Base-by-base conservation (phyloP, 495 filamentous ascomycete genomes). In the Lasiosphaeriaceae sp. region DNA sequence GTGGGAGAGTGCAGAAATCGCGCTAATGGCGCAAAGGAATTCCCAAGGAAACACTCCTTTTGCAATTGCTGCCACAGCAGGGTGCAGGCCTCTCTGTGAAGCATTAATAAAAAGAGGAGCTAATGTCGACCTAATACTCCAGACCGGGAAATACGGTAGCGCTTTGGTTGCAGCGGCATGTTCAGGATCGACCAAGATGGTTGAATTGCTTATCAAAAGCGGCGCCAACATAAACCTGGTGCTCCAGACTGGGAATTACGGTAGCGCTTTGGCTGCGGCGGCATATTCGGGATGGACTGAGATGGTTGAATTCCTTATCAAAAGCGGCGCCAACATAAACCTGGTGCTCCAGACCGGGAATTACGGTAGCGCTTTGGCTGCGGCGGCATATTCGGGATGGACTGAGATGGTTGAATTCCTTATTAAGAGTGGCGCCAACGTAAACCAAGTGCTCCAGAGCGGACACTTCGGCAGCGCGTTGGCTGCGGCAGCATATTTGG, bases 261-360 rank as follows among this genome's bases (percentile, higher is more conserved):
- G 48, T 20, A 50, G 48, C 48, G 16, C 48, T 17, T 23, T 50
- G 20, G 48, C 11, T 24, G 35, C 20, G 22, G 31, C 34, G 51
- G 61, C 47, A 37, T 8, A 8, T 8, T 8, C 8, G 8, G 34
- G 2, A 43, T 54, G 66, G 19, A 59, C 51, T n/a, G 47, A 57
- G 17, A 34, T 60, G 7, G 51, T 69, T 4, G 31, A 58, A 35
- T 47, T 73, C 12, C 22, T 71, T 0, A 5, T 48, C 46, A 57
- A 66, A 31, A 58, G 56, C 55, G 70, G 70, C 17, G 67, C 69
- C 20, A 55, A 73, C 54, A 56, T 69, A 16, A 71, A 70, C 57
- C 52, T 61, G 51, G 24, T 31, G 3, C 52, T 60, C 26, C 52
- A 37, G 34, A 49, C 22, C 17, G 58, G 58, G 19, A 11, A 20